Base-by-base conservation (phyloP, 768 basidiomycete species). In the Rubroboletus pulcherrimus region DNA sequence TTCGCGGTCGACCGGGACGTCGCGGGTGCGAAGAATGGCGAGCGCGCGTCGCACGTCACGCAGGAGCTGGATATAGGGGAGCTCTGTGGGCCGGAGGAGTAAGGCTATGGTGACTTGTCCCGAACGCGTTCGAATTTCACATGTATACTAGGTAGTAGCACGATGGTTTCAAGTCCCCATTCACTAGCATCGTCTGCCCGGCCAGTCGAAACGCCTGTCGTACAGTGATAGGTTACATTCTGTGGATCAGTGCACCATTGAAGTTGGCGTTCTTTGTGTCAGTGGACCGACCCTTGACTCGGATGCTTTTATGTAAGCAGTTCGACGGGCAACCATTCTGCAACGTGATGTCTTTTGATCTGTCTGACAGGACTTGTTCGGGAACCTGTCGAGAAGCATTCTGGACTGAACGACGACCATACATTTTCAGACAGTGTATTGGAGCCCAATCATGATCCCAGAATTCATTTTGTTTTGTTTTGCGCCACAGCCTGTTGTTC, bases 1-100 rank as follows among this genome's bases (percentile, higher is more conserved):
- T 95, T 96, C 69, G 77, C 87, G 0, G 72, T 88, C 49, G 74
- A 81, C 30, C 81, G 90, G 31, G 65, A 73, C 19, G 59, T 52
- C 42, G 15, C 14, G 7, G 51, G 63, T 31, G 60, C 37, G 35
- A 65, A 39, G 33, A 65, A 66, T 14, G n/a, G 72, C 2, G 55
- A 66, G 26, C 65, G 66, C 4, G 48, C 47, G 11, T 60, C 58
- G 30, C 30, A 37, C 2, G 54, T 57, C n/a, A 51, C 66, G 9
- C 54, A 52, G 41, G 78, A 78, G 61, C 71, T 88, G 1, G 74
- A 80, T 53, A 51, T 81, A 29, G 67, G 70, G 24, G 71, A 80
- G 26, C 72, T 89, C 6, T 86, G 83, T 65, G 75, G 73, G 2
- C 69, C 73, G 0, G 69, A 75, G 46, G 82, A 86, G 19, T 42